phyloP scores from a whole-genome alignment of 371 early-diverging fungal genomes.

The Dipsacomyces acuminosporus region DNA sequence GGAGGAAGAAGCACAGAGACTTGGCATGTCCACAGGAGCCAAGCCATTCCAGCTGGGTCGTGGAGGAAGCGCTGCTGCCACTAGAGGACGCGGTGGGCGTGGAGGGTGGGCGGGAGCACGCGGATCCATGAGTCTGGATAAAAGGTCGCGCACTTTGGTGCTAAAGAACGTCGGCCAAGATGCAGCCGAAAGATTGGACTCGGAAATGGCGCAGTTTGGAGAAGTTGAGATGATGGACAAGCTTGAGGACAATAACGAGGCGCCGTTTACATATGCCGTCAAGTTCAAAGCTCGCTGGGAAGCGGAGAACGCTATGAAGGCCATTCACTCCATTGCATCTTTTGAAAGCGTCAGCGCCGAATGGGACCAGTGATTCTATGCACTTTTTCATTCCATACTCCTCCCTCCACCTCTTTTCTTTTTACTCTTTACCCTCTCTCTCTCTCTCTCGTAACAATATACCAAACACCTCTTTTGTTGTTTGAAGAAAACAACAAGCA shows the following conservation, averaged over 20 bases:
- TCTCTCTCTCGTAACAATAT: background rate
- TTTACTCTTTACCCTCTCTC: constrained; percentile 1
- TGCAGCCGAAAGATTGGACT: constrained; percentile 21
- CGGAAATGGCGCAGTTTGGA: constrained; percentile 40
- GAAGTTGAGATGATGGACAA: constrained; percentile 28
- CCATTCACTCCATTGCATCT: constrained; percentile 11
- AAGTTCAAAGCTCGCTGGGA: constrained; percentile 38
- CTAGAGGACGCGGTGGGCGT: constrained; percentile 11
- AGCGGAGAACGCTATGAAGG: constrained; percentile 37
- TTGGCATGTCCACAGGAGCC: constrained; percentile 12
- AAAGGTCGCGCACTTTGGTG: constrained; percentile 33
- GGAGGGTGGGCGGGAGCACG: constrained; percentile 5
- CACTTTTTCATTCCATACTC: background rate
- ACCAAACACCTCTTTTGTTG: too few relatives aligned
- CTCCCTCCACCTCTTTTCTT: background rate
- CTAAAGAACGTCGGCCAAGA: constrained; percentile 22
- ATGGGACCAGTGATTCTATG: constrained; percentile 15
- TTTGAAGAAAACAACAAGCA: too few relatives aligned
- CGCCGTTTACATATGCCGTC: constrained; percentile 35
- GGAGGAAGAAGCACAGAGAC: constrained; percentile 20
- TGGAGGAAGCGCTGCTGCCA: constrained; percentile 5
- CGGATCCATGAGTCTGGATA: constrained; percentile 36
- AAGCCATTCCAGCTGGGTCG: background rate
- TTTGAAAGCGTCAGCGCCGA: constrained; percentile 20
- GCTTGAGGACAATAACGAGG: constrained; percentile 5